Evolutionary conservation across 306 rosid genomes (phyloP), one percentile per base, ranked within the genome.

Genomic region (Rosa rugosa): DNA sequence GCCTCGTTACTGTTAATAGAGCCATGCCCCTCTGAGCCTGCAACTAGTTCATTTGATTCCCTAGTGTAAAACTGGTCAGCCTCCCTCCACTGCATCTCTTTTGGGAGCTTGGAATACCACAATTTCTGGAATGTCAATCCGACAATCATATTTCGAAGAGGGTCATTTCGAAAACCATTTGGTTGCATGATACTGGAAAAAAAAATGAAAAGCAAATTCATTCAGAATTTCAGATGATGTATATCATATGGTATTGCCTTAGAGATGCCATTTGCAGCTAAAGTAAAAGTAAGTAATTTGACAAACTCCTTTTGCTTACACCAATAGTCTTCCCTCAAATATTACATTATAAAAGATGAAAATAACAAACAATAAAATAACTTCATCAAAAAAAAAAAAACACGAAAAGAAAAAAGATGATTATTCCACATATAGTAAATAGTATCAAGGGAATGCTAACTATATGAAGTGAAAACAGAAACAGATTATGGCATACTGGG

Each of bases 101-200:
- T 51, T 13, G 97, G 93, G 72, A 90, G 78, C 57, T 84, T 82
- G 59, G 94, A 86, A 81, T 85, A 89, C 97, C 97, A 94, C 57
- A 86, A 47, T 65, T 87, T 89, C 80, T 85, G 90, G 83, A 71
- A 91, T 78, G 91, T 77, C 88, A 90, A 79, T 70, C 94, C 99
- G 56, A 88, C 76, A 59, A 88, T 77, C 85, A 92, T 76, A 84
- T 87, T 87, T 56, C 88, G 83, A 81, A 82, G 71, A 10, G 93
- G 88, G 78, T 85, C 90, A 66, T 53, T 36, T 47, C 69, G 88
- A 79, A 76, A 85, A 6, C 63, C 89, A 11, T 27, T 71, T 78
- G 83, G 85, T 81, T 88, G 92, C 77, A 82, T 86, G 40, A 94
- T 87, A 81, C 97, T 94, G 83, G 50, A 56, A 84, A 72, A 12